Percentiles rank a stretch among this genome's conserved stretches.
These are phyloP conservation scores for Schizonepeta tenuifolia DNA, from an alignment of 257 asterid species.

Conservation along the genomic window DNA sequence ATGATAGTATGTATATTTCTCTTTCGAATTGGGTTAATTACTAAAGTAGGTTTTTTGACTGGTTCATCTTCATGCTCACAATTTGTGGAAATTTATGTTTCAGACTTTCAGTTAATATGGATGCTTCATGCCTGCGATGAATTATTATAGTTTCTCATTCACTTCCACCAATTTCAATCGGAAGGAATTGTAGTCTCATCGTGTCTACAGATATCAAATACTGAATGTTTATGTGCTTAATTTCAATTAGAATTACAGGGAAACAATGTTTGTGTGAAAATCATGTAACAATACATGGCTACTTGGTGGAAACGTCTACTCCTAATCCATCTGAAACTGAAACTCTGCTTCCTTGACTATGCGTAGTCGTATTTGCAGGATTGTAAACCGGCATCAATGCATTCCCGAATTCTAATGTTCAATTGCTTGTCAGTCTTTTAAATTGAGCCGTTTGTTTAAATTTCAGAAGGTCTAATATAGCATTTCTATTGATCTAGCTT, in stretches of 20 bases:
- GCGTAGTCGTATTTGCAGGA: background rate
- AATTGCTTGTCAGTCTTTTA: background rate
- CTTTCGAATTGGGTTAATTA: background rate
- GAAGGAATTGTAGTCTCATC: too few species aligned
- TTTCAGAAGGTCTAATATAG: background rate
- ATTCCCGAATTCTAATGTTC: background rate
- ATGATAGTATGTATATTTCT: background rate
- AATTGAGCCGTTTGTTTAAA: background rate
- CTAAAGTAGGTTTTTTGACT: background rate
- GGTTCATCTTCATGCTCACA: background rate
- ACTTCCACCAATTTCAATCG: too few species aligned
- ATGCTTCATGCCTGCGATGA: too few species aligned
- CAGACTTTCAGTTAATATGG: too few species aligned
- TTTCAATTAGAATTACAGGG: background rate
- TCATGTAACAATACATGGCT: background rate
- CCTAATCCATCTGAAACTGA: background rate
- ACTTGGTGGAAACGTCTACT: background rate
- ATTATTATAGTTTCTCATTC: too few species aligned
- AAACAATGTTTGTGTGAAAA: background rate
- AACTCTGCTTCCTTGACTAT: background rate
- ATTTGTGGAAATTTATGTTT: too few species aligned
- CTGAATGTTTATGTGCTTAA: background rate
- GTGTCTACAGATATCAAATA: background rate
- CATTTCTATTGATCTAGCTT: background rate
- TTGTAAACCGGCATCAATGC: background rate